phyloP scores from a whole-genome alignment of 805 yeast genomes.

The Komagataella pastoris region DNA sequence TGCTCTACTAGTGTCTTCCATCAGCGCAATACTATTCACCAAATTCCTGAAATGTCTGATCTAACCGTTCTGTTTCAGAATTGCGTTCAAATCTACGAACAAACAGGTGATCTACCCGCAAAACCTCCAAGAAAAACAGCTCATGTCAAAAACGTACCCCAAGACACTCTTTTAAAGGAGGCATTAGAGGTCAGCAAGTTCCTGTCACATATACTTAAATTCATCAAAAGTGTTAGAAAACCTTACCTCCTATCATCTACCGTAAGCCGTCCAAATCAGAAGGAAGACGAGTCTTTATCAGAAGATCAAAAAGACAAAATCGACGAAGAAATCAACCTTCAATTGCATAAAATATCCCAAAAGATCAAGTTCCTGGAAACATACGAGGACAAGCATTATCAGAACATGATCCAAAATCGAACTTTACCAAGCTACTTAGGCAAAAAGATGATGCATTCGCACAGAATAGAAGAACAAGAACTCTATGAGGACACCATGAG shows the following conservation, averaged over 20 bases:
- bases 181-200: constrained; percentile 20
- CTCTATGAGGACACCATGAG: neutral
- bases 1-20: neutral
- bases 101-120: constrained; percentile 11
- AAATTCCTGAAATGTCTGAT: constrained; percentile 23
- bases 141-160: neutral
- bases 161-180: constrained; percentile 28
- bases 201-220: constrained; percentile 18
- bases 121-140: constrained; percentile 2
- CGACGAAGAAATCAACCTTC: constrained; percentile 39
- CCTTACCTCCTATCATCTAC: constrained; percentile 16
- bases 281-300: constrained; percentile 3
- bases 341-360: constrained; percentile 36
- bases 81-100: constrained; percentile 29
- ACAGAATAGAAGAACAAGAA: neutral
- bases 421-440: neutral
- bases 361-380: constrained; percentile 33
- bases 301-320: constrained; percentile 20
- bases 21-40: neutral
- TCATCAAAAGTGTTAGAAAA: constrained; percentile 19
- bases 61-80: constrained; percentile 33
- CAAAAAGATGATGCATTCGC: neutral
- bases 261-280: neutral
- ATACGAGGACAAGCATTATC: constrained; percentile 33
- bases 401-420: neutral